Percentiles rank a stretch among this genome's conserved stretches.
Evolutionary conservation across 1,284 basidiomycete species (phyloP).

Genomic region (Fereydounia khargensis): DNA sequence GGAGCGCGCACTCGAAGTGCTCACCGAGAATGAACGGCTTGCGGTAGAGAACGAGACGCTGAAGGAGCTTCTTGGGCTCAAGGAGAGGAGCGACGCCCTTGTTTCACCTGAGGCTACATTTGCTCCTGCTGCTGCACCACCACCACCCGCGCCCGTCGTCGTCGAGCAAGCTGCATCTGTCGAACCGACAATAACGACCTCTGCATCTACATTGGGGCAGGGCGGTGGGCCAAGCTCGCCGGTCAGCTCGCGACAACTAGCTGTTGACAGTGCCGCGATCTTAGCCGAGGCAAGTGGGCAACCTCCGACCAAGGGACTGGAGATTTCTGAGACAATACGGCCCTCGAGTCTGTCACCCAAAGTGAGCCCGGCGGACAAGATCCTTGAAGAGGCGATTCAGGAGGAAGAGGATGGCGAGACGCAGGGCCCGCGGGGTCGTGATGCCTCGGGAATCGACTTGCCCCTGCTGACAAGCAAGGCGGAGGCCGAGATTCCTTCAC

Average conservation of each 20-base stretch:
- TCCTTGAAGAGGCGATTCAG: conserved; percentile 33
- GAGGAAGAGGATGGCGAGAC: conserved; percentile 17
- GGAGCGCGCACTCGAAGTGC: conserved; percentile 37
- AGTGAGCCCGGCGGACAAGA: conserved; percentile 23
- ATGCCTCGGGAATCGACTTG: conserved; percentile 8
- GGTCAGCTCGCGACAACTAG: conserved; percentile 1
- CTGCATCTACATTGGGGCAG: conserved; percentile 14
- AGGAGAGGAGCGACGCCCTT: conserved; percentile 30
- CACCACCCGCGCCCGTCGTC: not conserved
- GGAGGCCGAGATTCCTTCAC: conserved; percentile 2
- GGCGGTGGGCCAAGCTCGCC: conserved; percentile 5
- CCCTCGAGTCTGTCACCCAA: conserved; percentile 9
- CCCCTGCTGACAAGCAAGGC: conserved; percentile 2
- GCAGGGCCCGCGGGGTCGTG: conserved; percentile 6
- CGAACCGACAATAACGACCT: not conserved
- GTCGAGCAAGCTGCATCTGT: not conserved
- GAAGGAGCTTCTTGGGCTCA: conserved; percentile 39
- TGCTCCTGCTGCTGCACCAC: not conserved
- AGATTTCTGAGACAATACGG: conserved; percentile 22
- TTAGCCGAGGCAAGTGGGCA: conserved; percentile 30
- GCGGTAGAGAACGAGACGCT: conserved; percentile 50
- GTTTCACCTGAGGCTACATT: not conserved
- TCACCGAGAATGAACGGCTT: conserved; percentile 47
- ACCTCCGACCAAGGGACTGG: conserved; percentile 16
- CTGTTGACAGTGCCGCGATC: conserved; percentile 30